These are phyloP conservation scores for Tetragonia tetragonoides DNA, from an alignment of 148 eudicot genomes.

Conservation along the genomic window DNA sequence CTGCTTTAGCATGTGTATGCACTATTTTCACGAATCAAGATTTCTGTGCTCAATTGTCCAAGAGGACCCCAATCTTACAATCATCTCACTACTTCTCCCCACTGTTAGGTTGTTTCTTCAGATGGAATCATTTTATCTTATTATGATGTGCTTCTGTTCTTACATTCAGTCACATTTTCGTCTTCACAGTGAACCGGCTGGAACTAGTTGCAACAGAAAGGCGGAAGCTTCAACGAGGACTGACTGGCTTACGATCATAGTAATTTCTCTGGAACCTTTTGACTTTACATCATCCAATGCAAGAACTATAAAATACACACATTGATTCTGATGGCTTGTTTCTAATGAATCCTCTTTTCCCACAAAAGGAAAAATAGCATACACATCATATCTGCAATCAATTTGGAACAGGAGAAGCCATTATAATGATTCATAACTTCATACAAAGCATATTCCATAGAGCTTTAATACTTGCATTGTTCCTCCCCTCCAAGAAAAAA, in stretches of 20 bases:
- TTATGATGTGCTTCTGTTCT: conserved; percentile 4
- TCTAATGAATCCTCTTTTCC: no score
- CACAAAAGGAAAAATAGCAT: neutral
- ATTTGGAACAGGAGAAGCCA: no score
- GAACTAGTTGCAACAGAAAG: conserved; percentile 55
- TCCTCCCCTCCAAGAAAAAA: no score
- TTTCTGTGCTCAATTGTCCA: neutral
- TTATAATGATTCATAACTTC: no score
- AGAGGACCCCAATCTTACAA: neutral
- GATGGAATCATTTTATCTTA: neutral
- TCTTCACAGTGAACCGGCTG: conserved; percentile 74
- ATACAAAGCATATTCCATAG: no score
- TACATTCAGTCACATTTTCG: neutral
- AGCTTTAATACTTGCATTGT: no score
- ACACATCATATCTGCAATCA: no score
- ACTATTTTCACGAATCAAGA: neutral
- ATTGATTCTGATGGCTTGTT: no score
- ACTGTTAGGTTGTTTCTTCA: neutral
- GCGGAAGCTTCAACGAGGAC: conserved; percentile 46
- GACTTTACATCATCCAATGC: neutral
- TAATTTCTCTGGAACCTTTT: conserved; percentile 33
- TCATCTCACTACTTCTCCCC: neutral
- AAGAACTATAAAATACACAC: neutral
- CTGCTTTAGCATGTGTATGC: no score
- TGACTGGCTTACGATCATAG: conserved; percentile 81